Evolutionary conservation across 1,284 basidiomycete species (phyloP).

Genomic region (Chondrostereum purpureum): DNA sequence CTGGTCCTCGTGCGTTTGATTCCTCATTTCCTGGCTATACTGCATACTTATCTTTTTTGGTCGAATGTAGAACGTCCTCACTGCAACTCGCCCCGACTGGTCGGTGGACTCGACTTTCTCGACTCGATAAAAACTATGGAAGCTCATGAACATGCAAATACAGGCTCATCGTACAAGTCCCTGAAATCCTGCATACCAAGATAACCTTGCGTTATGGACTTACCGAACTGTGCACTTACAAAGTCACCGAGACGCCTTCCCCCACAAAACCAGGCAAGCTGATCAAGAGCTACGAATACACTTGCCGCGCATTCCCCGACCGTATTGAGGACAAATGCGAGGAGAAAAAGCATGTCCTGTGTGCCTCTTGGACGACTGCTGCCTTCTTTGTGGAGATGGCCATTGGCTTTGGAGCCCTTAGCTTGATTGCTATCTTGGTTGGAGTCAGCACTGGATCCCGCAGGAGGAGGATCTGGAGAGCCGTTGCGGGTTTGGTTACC

Average conservation of each 20-base stretch:
- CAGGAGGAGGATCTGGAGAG: slow-evolving; percentile 68
- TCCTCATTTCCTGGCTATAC: slow-evolving; percentile 4
- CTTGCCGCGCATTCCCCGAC: slow-evolving; percentile 61
- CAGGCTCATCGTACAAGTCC: slow-evolving; percentile 54
- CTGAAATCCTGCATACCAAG: slow-evolving; percentile 40
- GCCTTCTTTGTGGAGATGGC: slow-evolving; percentile 56
- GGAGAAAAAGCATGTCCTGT: slow-evolving; percentile 44
- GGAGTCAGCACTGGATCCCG: slow-evolving; percentile 68
- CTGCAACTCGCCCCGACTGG: slow-evolving; percentile 59
- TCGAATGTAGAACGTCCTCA: slow-evolving; percentile 46
- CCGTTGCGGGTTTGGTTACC: slow-evolving; percentile 54
- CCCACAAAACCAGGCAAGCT: slow-evolving; percentile 42
- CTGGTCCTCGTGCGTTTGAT: slow-evolving; percentile 44
- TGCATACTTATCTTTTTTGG: slow-evolving; percentile 3
- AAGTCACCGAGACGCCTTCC: slow-evolving; percentile 40
- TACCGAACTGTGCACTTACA: slow-evolving; percentile 44
- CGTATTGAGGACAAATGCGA: slow-evolving; percentile 58
- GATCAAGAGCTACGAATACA: slow-evolving; percentile 28
- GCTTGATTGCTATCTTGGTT: slow-evolving; percentile 52
- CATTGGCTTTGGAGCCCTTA: slow-evolving; percentile 54
- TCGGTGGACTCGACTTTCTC: slow-evolving; percentile 24
- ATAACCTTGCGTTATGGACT: slow-evolving; percentile 55
- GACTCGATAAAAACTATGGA: background rate
- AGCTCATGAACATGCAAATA: slow-evolving; percentile 16
- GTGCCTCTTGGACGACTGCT: slow-evolving; percentile 65